Percentiles rank a stretch among this genome's conserved stretches.
Conservation (phyloP, 768 basidiomycete species). For the Tulasnella sp. region DNA sequence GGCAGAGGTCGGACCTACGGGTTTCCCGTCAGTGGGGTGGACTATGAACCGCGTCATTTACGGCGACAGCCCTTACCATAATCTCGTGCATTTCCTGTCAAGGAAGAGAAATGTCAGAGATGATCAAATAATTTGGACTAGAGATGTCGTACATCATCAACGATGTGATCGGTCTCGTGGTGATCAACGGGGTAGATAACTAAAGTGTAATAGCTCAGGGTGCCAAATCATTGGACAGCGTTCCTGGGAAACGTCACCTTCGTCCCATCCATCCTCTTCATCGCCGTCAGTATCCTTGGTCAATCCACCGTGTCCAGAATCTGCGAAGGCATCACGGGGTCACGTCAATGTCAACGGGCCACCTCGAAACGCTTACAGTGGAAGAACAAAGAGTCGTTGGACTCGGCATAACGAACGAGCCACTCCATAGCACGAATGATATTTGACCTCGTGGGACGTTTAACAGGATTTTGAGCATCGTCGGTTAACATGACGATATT, state of each 20-base stretch:
- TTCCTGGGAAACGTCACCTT: slow-evolving; percentile 40
- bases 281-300: slow-evolving; percentile 76
- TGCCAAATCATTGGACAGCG: slow-evolving; percentile 10
- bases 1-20: slow-evolving; percentile 56
- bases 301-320: slow-evolving; percentile 93
- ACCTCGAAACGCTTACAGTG: slow-evolving; percentile 48
- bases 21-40: background rate
- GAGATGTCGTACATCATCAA: slow-evolving; percentile 66
- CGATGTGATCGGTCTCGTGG: slow-evolving; percentile 64
- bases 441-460: slow-evolving; percentile 69
- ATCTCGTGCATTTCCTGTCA: slow-evolving; percentile 62
- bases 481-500: slow-evolving; percentile 88
- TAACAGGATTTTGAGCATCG: slow-evolving; percentile 51
- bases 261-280: slow-evolving; percentile 76
- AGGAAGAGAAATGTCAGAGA: slow-evolving; percentile 8
- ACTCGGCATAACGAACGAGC: slow-evolving; percentile 73
- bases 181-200: slow-evolving; percentile 84
- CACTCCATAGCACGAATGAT: slow-evolving; percentile 86
- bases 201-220: slow-evolving; percentile 26
- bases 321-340: slow-evolving; percentile 32
- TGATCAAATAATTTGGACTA: background rate
- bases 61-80: slow-evolving; percentile 40
- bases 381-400: slow-evolving; percentile 85
- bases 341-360: background rate
- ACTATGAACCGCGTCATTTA: background rate